Evolutionary conservation across 768 basidiomycete genomes (phyloP).

Genomic region (Lentinula guzmanii): DNA sequence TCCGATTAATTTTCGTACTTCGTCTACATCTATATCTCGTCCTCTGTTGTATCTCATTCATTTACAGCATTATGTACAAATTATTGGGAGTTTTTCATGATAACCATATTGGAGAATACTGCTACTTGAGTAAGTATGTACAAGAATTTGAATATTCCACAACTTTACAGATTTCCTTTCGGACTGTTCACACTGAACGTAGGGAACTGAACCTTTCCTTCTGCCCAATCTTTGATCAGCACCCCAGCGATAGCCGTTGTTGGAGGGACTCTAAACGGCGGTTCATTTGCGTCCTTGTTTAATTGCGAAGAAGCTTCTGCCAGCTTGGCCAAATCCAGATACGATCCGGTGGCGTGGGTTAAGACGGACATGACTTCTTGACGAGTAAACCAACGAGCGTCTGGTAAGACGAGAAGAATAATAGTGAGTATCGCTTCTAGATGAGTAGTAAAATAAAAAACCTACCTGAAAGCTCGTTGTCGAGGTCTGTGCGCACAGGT

Average conservation of each 20-base stretch:
- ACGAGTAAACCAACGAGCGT: slow-evolving; percentile 86
- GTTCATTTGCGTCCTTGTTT: slow-evolving; percentile 26
- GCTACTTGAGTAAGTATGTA: too few species aligned
- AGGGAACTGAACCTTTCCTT: slow-evolving; percentile 43
- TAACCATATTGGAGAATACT: too few species aligned
- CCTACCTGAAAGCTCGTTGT: slow-evolving; percentile 91
- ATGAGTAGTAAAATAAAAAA: background rate
- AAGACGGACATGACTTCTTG: slow-evolving; percentile 65
- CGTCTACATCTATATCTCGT: background rate
- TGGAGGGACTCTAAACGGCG: slow-evolving; percentile 72
- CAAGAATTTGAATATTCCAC: too few species aligned
- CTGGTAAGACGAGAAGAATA: slow-evolving; percentile 28
- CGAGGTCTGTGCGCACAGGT: slow-evolving; percentile 78
- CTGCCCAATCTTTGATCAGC: slow-evolving; percentile 77
- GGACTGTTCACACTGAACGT: background rate
- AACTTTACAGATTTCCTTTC: slow-evolving; percentile 1
- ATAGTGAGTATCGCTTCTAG: too few species aligned
- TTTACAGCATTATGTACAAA: too few species aligned
- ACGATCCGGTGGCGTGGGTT: slow-evolving; percentile 45
- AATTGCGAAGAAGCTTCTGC: slow-evolving; percentile 22
- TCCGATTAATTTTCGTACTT: background rate
- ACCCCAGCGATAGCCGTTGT: slow-evolving; percentile 78
- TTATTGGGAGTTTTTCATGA: too few species aligned
- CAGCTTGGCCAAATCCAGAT: slow-evolving; percentile 48
- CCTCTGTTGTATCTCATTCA: background rate